Evolutionary conservation across 1,284 basidiomycete species (phyloP), one percentile per base, ranked within the genome.

Genomic region (Ustilago shanxiensis): DNA sequence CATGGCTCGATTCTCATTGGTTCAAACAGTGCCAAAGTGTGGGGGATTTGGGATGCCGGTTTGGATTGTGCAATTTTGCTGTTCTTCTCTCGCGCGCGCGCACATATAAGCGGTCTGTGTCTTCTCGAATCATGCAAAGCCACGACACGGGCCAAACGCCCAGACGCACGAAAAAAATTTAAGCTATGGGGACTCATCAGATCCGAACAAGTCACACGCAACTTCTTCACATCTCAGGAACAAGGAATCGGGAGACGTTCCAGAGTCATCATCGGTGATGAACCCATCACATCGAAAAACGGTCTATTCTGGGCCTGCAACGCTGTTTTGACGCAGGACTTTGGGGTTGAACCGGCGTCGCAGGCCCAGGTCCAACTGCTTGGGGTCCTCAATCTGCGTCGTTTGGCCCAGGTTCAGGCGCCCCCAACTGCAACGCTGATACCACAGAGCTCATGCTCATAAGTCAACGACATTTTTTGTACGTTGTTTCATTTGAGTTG

Each of bases 1-100:
- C 11, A 39, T 14, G n/a, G 41, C 41, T 44, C n/a, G 47, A 16
- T 28, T 49, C 47, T 49, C n/a, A 49, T 49, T 49, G 47, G 47
- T 18, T 29, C 31, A 33, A 33, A 33, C 31, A 33, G 5, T 49
- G 24, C 41, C 1, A 6, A 49, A 49, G 47, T 49, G 47, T n/a
- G 47, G 47, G 47, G 47, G n/a, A 49, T 4, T 26, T 9, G 47
- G 16, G 20, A 28, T 8, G 22, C 22, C 47, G 47, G 47, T 26
- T 49, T 49, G 47, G 47, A 49, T 14, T 24, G n/a, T n/a, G n/a
- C n/a, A n/a, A 20, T 44, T 44, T 44, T 20, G 41, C 14, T 39
- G 37, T 39, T 39, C 14, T 16, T 11, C 44, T 45, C 22, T 4
- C 44, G n/a, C 44, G 44, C n/a, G n/a, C n/a, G n/a, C n/a, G n/a